These are phyloP conservation scores for Lycium barbarum DNA, from an alignment of 257 asterid genomes.

Conservation along the genomic window DNA sequence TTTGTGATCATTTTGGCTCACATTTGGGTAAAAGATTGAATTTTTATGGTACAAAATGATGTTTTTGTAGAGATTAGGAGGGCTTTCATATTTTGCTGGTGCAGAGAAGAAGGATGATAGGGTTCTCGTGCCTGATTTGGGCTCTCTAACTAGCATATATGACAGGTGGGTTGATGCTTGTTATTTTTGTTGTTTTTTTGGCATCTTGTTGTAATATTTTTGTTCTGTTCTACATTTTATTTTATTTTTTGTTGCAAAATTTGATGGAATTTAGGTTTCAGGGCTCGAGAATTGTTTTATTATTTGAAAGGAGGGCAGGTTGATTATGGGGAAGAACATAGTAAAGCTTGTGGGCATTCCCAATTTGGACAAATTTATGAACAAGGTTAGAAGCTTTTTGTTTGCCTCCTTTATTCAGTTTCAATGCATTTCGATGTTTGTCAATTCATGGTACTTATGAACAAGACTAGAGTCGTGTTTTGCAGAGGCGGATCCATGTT, in stretches of 20 bases:
- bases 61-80: slow-evolving; percentile 74
- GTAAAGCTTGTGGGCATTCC: slow-evolving; percentile 88
- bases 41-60: background rate
- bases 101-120: slow-evolving; percentile 98
- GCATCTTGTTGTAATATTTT: background rate
- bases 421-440: background rate
- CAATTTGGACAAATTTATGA: slow-evolving; percentile 79
- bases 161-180: slow-evolving; percentile 58
- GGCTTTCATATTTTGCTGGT: slow-evolving; percentile 91
- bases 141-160: slow-evolving; percentile 80
- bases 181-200: background rate
- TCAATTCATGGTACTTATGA: background rate
- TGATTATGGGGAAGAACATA: slow-evolving; percentile 96
- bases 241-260: slow-evolving; percentile 27
- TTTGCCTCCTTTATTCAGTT: background rate
- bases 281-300: slow-evolving; percentile 97
- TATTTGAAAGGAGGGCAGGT: slow-evolving; percentile 95
- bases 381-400: slow-evolving; percentile 49
- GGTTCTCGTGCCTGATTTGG: slow-evolving; percentile 95
- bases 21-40: background rate
- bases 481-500: too few species aligned
- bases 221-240: background rate
- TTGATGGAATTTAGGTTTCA: slow-evolving; percentile 48
- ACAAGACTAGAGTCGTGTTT: background rate
- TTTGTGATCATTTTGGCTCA: background rate